Percentiles rank a stretch among this genome's conserved stretches.
These are phyloP conservation scores for Dorcoceras hygrometricum DNA, from an alignment of 257 asterid genomes.

Conservation along the genomic window DNA sequence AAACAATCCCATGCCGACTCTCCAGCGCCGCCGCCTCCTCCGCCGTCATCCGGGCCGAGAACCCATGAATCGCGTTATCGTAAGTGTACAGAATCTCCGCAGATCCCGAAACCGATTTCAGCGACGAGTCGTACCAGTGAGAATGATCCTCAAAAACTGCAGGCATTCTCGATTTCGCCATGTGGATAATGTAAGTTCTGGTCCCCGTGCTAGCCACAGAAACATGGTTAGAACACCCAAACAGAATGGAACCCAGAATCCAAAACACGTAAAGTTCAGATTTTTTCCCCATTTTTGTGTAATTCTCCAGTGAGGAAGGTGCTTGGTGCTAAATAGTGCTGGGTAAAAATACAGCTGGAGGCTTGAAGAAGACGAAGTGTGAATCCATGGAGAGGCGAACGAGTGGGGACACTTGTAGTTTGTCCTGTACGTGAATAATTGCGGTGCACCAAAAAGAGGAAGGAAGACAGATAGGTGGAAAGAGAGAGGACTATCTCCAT, in stretches of 20 bases:
- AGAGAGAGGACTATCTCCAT: conserved; percentile 6
- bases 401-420: conserved; percentile 33
- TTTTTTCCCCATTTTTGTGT: conserved; percentile 27
- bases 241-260: conserved; percentile 10
- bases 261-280: background rate
- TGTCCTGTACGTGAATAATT: conserved; percentile 42
- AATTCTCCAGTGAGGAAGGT: conserved; percentile 2
- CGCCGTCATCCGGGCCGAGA: conserved; percentile 56
- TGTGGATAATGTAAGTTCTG: conserved; percentile 72
- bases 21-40: conserved; percentile 48
- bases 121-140: conserved; percentile 72
- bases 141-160: conserved; percentile 47
- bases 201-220: conserved; percentile 26
- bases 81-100: conserved; percentile 73
- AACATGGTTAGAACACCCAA: conserved; percentile 27
- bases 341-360: conserved; percentile 27
- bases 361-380: conserved; percentile 9
- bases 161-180: conserved; percentile 81
- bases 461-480: conserved; percentile 24
- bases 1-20: conserved; percentile 56
- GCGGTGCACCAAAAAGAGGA: conserved; percentile 25
- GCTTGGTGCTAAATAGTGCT: conserved; percentile 28
- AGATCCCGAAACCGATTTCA: conserved; percentile 64
- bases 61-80: conserved; percentile 64
- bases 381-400: conserved; percentile 23